Evolutionary conservation across 257 asterid species (phyloP).

Genomic region (Forsythia suspensa): DNA sequence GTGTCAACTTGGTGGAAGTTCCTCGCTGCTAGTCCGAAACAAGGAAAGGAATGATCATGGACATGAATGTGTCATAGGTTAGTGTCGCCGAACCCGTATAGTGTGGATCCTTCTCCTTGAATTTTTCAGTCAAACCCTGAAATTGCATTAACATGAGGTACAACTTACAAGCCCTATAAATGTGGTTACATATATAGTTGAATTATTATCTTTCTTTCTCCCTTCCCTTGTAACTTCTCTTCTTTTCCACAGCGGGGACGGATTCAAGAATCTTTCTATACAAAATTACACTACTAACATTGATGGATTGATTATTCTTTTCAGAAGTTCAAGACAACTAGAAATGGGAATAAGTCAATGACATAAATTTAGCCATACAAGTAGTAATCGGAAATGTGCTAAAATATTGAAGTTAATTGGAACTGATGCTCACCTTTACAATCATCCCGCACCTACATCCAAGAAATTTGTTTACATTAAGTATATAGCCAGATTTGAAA

Average conservation of each 20-base stretch:
- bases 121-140: conserved; percentile 89
- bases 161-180: too few relatives aligned
- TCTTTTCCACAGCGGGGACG: too few relatives aligned
- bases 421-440: conserved; percentile 59
- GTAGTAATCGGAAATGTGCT: not conserved
- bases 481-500: not conserved
- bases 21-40: conserved; percentile 36
- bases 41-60: conserved; percentile 76
- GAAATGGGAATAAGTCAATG: too few relatives aligned
- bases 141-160: conserved; percentile 4
- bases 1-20: conserved; percentile 6
- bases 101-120: conserved; percentile 80
- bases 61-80: conserved; percentile 68
- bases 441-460: conserved; percentile 84
- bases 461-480: conserved; percentile 6
- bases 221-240: too few relatives aligned
- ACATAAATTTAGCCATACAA: not conserved
- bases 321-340: too few relatives aligned
- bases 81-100: conserved; percentile 79
- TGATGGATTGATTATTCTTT: too few relatives aligned
- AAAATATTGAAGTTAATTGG: not conserved
- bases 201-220: too few relatives aligned
- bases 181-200: too few relatives aligned
- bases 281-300: too few relatives aligned
- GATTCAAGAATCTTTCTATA: too few relatives aligned